These are phyloP conservation scores for Harrya chromipes DNA, from an alignment of 768 basidiomycete genomes.

Conservation along the genomic window DNA sequence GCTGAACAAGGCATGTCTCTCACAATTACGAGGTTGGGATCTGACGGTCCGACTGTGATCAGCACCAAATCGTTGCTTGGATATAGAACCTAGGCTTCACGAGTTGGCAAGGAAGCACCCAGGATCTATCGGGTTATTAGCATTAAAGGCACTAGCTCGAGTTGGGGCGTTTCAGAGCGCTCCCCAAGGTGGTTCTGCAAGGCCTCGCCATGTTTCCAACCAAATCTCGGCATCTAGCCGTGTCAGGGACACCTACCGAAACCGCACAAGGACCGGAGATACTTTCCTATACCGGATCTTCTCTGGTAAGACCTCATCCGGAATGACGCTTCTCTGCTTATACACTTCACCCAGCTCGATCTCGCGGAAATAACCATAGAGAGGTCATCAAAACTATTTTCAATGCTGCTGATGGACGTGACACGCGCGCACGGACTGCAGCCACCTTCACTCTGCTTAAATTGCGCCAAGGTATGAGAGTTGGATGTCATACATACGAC, in stretches of 20 bases:
- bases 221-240: too few relatives aligned
- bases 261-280: slow-evolving; percentile 10
- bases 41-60: background rate
- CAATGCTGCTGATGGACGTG: slow-evolving; percentile 3
- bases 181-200: too few relatives aligned
- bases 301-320: background rate
- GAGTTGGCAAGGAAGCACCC: slow-evolving; percentile 7
- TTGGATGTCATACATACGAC: background rate
- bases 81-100: slow-evolving; percentile 4
- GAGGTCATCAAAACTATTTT: slow-evolving; percentile 7
- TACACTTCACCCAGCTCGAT: background rate
- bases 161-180: background rate
- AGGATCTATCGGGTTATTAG: slow-evolving; percentile 17
- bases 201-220: too few relatives aligned
- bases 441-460: slow-evolving; percentile 14
- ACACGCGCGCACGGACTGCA: slow-evolving; percentile 8
- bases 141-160: slow-evolving; percentile 19
- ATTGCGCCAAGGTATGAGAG: slow-evolving; percentile 3
- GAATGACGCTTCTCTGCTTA: background rate
- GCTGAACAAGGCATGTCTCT: background rate
- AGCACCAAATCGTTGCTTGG: slow-evolving; percentile 5
- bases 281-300: slow-evolving; percentile 5
- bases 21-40: background rate
- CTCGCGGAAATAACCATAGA: slow-evolving; percentile 1
- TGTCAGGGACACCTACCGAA: background rate